Percentiles rank a stretch among this genome's conserved stretches.
Evolutionary conservation across 2,329 filamentous ascomycete species (phyloP).

Genomic region (Xylaria polymorpha): DNA sequence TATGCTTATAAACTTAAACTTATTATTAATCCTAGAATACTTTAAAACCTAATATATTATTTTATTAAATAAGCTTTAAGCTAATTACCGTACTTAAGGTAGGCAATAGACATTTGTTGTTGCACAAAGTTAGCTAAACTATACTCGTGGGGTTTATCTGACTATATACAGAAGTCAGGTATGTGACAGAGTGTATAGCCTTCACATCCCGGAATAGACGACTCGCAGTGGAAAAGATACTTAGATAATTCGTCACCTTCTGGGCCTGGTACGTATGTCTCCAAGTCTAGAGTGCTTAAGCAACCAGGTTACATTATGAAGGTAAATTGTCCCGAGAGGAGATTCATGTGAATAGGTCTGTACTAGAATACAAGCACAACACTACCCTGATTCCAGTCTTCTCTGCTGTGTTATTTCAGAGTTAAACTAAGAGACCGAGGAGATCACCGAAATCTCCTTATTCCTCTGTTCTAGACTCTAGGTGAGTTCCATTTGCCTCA

Average conservation of each 20-base stretch:
- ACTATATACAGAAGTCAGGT: too few relatives aligned
- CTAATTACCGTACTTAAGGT: too few relatives aligned
- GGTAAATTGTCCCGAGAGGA: neutral
- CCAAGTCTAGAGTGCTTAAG: neutral
- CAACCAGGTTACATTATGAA: conserved; percentile 1
- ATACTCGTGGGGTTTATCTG: too few relatives aligned
- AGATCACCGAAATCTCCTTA: neutral
- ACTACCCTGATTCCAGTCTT: neutral
- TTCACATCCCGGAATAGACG: neutral
- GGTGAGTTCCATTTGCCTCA: neutral
- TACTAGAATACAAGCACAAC: neutral
- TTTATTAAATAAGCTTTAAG: too few relatives aligned
- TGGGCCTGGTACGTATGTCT: neutral
- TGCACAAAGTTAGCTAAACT: too few relatives aligned
- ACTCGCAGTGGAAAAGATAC: neutral
- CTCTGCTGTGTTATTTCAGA: conserved; percentile 1
- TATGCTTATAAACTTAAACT: too few relatives aligned
- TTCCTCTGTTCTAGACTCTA: neutral
- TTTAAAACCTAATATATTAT: too few relatives aligned
- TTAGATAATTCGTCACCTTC: neutral
- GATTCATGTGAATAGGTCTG: neutral
- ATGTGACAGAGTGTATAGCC: neutral
- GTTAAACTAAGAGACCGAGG: neutral
- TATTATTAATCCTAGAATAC: too few relatives aligned
- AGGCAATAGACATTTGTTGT: too few relatives aligned